Conservation (phyloP, 202 grass and related monocot species). For the Eragrostis tef region DNA sequence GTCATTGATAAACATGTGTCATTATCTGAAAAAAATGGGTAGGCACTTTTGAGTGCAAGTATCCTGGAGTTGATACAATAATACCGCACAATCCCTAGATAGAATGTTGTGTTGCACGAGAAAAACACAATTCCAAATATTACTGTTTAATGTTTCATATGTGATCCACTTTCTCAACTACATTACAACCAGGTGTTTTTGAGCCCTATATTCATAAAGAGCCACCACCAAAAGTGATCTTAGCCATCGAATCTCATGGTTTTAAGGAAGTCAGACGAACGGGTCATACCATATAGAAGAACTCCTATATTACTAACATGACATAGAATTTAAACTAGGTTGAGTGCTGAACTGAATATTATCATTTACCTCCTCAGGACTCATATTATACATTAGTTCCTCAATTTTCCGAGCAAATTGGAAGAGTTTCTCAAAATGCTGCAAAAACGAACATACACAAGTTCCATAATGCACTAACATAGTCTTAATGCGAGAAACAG, state of each 20-base stretch:
- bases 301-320: background rate
- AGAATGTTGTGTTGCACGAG: background rate
- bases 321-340: constrained; percentile 24
- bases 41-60: background rate
- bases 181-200: too few relatives aligned
- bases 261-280: background rate
- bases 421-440: constrained; percentile 94
- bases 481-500: constrained; percentile 9
- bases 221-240: too few relatives aligned
- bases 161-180: too few relatives aligned
- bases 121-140: too few relatives aligned
- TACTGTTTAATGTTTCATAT: too few relatives aligned
- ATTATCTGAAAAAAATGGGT: constrained; percentile 4
- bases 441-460: constrained; percentile 37
- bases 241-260: background rate
- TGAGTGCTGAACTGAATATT: background rate
- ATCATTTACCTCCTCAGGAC: constrained; percentile 69
- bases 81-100: background rate
- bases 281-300: background rate
- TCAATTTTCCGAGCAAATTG: constrained; percentile 85
- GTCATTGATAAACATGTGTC: constrained; percentile 14
- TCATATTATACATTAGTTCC: constrained; percentile 81
- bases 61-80: background rate
- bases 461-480: constrained; percentile 23
- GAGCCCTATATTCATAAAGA: too few relatives aligned